Evolutionary conservation across 2,329 filamentous ascomycete species (phyloP).

Genomic region (Venturia aucupariae): DNA sequence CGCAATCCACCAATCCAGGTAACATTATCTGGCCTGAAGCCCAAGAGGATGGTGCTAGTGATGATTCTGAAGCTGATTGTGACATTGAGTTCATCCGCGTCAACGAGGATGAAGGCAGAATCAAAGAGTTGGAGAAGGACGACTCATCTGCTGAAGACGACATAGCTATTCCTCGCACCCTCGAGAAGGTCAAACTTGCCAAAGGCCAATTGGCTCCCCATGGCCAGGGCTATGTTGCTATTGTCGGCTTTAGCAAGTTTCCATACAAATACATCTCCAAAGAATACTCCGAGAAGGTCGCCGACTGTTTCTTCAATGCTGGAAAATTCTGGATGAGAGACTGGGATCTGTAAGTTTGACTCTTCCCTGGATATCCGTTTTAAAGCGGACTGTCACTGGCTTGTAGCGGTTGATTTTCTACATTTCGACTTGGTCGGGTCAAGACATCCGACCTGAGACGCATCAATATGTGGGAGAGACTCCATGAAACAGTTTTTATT

Average conservation of each 20-base stretch:
- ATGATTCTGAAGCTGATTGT: slow-evolving; percentile 13
- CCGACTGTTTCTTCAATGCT: slow-evolving; percentile 47
- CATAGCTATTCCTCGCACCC: not conserved
- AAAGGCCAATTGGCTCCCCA: slow-evolving; percentile 26
- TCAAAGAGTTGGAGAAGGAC: not conserved
- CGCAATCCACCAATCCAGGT: not conserved
- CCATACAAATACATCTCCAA: slow-evolving; percentile 50
- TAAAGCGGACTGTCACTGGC: not conserved
- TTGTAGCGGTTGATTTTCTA: not conserved
- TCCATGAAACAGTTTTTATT: not conserved
- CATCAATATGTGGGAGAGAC: not conserved
- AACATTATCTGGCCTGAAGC: slow-evolving; percentile 2
- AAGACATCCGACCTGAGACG: not conserved
- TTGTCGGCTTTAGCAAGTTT: slow-evolving; percentile 46
- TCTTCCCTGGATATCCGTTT: not conserved
- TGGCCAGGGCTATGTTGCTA: slow-evolving; percentile 30
- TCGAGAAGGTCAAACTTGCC: slow-evolving; percentile 16
- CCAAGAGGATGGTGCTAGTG: not conserved
- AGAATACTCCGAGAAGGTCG: slow-evolving; percentile 35
- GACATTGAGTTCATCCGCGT: slow-evolving; percentile 5
- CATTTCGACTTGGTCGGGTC: not conserved
- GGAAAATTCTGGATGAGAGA: slow-evolving; percentile 48
- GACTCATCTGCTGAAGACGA: slow-evolving; percentile 8
- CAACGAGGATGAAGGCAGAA: slow-evolving; percentile 5
- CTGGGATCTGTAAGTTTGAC: slow-evolving; percentile 66